Percentiles rank a stretch among this genome's conserved stretches.
phyloP scores from a whole-genome alignment of 176 grass and related monocot genomes.

The Olyra latifolia region DNA sequence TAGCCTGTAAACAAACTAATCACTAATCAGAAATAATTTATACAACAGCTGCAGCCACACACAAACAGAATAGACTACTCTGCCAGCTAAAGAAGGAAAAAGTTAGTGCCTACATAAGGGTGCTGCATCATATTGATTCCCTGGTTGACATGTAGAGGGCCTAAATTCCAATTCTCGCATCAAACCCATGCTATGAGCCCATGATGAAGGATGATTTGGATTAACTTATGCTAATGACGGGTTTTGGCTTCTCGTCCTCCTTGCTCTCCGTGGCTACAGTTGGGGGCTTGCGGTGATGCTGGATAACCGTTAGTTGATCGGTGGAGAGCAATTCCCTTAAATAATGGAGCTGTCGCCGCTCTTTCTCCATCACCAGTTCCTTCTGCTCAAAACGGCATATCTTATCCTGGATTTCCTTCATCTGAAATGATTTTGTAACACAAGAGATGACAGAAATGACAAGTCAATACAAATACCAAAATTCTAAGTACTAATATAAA shows the following conservation, averaged over 20 bases:
- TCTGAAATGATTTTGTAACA: conserved; percentile 52
- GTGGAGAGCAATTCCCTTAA: conserved; percentile 65
- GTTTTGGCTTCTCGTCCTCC: conserved; percentile 34
- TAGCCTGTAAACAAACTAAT: background rate
- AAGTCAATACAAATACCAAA: conserved; percentile 1
- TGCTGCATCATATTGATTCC: background rate
- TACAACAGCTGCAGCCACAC: conserved; percentile 12
- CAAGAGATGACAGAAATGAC: conserved; percentile 16
- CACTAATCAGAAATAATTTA: background rate
- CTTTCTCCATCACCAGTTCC: conserved; percentile 75
- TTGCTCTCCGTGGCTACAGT: conserved; percentile 26
- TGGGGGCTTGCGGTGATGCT: conserved; percentile 50
- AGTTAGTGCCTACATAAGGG: background rate
- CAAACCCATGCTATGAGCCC: background rate
- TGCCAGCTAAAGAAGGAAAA: background rate
- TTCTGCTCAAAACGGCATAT: conserved; percentile 71
- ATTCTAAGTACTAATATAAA: no score
- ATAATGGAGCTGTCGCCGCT: conserved; percentile 61
- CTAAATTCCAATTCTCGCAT: background rate
- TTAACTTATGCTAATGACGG: conserved; percentile 18
- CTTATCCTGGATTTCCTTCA: conserved; percentile 95
- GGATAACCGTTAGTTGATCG: conserved; percentile 57
- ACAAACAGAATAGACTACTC: conserved; percentile 1
- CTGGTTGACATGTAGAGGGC: background rate
- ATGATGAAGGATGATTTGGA: background rate